These are phyloP conservation scores for Linum usitatissimum DNA, from an alignment of 345 rosid genomes.

Conservation along the genomic window DNA sequence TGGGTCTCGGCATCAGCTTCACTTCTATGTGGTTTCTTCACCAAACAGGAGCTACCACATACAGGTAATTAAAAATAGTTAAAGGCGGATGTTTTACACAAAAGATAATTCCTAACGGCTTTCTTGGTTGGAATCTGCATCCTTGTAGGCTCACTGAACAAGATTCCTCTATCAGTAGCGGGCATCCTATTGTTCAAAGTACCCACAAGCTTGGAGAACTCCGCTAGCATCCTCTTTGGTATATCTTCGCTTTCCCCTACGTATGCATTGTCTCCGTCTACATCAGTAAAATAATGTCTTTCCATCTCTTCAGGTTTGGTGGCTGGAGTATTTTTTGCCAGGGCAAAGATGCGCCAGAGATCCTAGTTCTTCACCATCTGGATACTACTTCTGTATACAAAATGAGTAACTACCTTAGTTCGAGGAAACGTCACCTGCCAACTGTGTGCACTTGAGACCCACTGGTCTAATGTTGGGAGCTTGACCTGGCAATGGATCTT, in stretches of 20 bases:
- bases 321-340: constrained; percentile 84
- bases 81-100: not conserved
- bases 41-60: constrained; percentile 96
- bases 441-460: not conserved
- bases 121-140: constrained; percentile 35
- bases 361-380: constrained; percentile 18
- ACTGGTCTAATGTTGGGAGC: not conserved
- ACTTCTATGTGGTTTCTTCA: constrained; percentile 99
- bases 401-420: not conserved
- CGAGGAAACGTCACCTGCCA: not conserved
- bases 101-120: not conserved
- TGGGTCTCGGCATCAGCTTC: constrained; percentile 96
- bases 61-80: constrained; percentile 43
- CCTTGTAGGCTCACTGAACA: constrained; percentile 90
- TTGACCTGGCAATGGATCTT: not conserved
- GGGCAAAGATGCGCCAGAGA: constrained; percentile 79
- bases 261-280: not conserved
- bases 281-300: not conserved
- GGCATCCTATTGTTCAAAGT: constrained; percentile 83
- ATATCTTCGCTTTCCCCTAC: constrained; percentile 12
- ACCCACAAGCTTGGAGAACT: constrained; percentile 86
- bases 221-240: constrained; percentile 93
- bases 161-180: constrained; percentile 79
- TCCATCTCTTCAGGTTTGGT: constrained; percentile 45
- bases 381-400: not conserved